These are phyloP conservation scores for Tolypocladium amazonense DNA, from an alignment of 2,329 filamentous ascomycete genomes.

Conservation along the genomic window DNA sequence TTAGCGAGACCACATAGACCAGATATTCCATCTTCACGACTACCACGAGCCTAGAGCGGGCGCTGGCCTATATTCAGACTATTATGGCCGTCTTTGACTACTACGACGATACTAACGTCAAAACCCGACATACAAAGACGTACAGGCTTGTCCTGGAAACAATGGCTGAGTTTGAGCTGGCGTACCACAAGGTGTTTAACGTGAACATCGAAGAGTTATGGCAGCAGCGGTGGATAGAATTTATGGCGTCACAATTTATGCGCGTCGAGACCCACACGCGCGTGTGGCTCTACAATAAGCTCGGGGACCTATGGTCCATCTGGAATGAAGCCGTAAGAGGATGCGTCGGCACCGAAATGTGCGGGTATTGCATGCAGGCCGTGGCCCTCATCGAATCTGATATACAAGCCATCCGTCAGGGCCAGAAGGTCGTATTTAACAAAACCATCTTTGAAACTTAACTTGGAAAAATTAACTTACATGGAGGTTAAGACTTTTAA, in stretches of 20 bases:
- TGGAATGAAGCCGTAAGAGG: background rate
- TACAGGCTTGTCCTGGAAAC: background rate
- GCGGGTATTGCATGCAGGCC: background rate
- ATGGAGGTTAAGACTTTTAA: background rate
- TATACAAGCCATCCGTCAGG: background rate
- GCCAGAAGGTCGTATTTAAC: background rate
- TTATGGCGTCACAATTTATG: background rate
- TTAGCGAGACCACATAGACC: background rate
- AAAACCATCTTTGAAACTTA: background rate
- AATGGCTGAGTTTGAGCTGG: background rate
- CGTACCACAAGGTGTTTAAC: background rate
- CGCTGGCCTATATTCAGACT: background rate
- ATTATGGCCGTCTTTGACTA: background rate
- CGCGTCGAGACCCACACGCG: background rate
- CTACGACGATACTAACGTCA: background rate
- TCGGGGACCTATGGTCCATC: background rate
- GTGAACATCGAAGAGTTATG: background rate
- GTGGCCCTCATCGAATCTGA: background rate
- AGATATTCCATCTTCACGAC: background rate
- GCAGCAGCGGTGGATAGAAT: background rate
- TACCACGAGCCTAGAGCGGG: background rate
- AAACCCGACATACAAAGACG: background rate
- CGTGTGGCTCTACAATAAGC: background rate
- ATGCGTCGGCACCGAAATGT: background rate
- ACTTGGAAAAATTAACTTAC: background rate